phyloP scores from a whole-genome alignment of 768 basidiomycete species.

The Pulveroboletus sp. region DNA sequence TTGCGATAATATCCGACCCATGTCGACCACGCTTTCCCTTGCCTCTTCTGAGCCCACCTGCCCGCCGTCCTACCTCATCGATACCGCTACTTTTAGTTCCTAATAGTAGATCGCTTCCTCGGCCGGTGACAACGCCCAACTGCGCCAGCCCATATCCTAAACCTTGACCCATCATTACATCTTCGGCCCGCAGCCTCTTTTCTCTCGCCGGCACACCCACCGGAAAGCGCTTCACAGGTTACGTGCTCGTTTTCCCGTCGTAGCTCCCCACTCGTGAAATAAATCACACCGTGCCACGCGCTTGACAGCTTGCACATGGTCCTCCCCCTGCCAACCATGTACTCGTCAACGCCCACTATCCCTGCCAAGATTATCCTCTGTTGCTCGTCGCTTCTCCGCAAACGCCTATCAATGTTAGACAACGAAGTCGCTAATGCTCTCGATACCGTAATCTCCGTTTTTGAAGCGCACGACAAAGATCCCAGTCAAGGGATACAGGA shows the following conservation, averaged over 20 bases:
- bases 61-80: conserved; percentile 19
- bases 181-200: conserved; percentile 13
- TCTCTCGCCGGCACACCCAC: conserved; percentile 3
- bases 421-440: conserved; percentile 26
- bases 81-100: conserved; percentile 21
- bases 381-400: conserved; percentile 24
- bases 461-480: conserved; percentile 16
- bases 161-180: conserved; percentile 7
- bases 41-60: conserved; percentile 16
- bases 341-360: neutral
- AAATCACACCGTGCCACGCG: neutral
- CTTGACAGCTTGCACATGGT: neutral
- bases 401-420: conserved; percentile 33
- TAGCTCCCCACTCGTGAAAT: conserved; percentile 3
- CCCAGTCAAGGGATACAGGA: conserved; percentile 8
- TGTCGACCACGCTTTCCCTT: conserved; percentile 19
- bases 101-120: conserved; percentile 12
- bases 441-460: conserved; percentile 34
- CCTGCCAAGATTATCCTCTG: conserved; percentile 4
- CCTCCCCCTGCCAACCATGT: neutral
- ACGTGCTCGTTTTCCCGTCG: conserved; percentile 19
- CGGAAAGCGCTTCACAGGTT: conserved; percentile 12
- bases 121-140: neutral
- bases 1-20: conserved; percentile 31
- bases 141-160: conserved; percentile 6